Percentiles rank a stretch among this genome's conserved stretches.
Conservation (phyloP, 2,329 filamentous ascomycete genomes). For the Arthrobotrys musiformis region DNA sequence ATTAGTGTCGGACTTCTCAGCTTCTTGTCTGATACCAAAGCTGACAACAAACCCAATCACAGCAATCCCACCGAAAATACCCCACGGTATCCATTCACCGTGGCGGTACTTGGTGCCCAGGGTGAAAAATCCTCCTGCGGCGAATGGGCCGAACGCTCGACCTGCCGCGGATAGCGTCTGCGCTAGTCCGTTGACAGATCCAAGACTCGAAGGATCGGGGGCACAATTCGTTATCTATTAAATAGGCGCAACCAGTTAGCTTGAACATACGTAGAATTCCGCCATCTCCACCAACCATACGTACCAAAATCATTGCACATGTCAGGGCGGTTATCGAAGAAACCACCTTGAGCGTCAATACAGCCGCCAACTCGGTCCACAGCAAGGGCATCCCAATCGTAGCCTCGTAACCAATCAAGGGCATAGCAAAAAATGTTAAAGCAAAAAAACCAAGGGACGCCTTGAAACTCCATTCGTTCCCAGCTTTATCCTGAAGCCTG, state of each 20-base stretch:
- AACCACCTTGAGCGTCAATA: slow-evolving; percentile 88
- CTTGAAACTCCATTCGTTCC: slow-evolving; percentile 87
- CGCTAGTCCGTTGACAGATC: slow-evolving; percentile 90
- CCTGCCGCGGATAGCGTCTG: slow-evolving; percentile 93
- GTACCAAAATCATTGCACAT: slow-evolving; percentile 84
- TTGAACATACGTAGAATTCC: not conserved
- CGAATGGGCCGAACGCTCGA: slow-evolving; percentile 85
- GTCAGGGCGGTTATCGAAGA: slow-evolving; percentile 89
- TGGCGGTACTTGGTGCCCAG: slow-evolving; percentile 77
- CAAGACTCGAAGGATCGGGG: slow-evolving; percentile 83
- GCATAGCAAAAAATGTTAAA: slow-evolving; percentile 85
- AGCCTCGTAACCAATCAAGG: slow-evolving; percentile 81
- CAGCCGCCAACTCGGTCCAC: slow-evolving; percentile 80
- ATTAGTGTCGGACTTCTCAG: slow-evolving; percentile 57
- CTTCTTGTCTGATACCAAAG: slow-evolving; percentile 75
- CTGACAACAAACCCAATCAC: slow-evolving; percentile 83
- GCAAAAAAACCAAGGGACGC: slow-evolving; percentile 81
- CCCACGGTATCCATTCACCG: slow-evolving; percentile 86
- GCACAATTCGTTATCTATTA: slow-evolving; percentile 89
- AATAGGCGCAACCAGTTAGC: not conserved
- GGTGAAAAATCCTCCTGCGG: slow-evolving; percentile 87
- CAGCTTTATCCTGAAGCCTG: slow-evolving; percentile 78
- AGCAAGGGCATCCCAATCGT: slow-evolving; percentile 75
- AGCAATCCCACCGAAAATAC: slow-evolving; percentile 83
- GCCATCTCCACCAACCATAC: slow-evolving; percentile 60